Evolutionary conservation across 2,329 filamentous ascomycete genomes (phyloP), one percentile per base, ranked within the genome.

Genomic region (Clarireedia monteithiana): DNA sequence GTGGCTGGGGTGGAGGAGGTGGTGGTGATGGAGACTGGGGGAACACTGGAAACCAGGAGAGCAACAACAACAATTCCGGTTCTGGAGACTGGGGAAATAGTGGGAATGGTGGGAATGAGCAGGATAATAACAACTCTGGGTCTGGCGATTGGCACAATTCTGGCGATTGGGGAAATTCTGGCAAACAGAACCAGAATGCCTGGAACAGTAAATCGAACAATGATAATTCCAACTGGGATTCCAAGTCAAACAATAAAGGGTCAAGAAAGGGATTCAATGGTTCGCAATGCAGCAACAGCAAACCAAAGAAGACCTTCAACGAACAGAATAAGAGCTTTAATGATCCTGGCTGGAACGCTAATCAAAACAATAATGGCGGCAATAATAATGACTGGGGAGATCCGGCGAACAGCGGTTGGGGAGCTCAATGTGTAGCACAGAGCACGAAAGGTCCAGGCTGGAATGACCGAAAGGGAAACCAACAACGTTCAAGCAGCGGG

Each of bases 191-290:
- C 42, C 20, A 47, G 10, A 40, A 42, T 2, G 30, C 30, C 30
- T 34, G 10, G 9, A 34, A 34, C 30, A 34, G 30, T 34, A 27
- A 7, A 20, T 46, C 46, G 12, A 42, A 45, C 27, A 20, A 53
- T 26, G 51, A 48, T 12, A 57, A 53, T 46, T 53, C 48, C 23
- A 26, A 30, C 15, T 49, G 58, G 39, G 46, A 49, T 5, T 42
- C 39, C 7, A 48, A 38, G 46, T 23, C 48, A 10, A 50, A 40
- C 15, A 50, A 50, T 34, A 48, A 57, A 27, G 17, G 24, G 14
- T 3, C 15, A 5, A 14, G 39, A 14, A 42, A 42, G 39, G 15
- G 9, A n/a, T 17, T 20, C 15, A 42, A 20, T 14, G 6, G 39
- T 20, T 30, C 44, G 24, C 36, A 34, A 4, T 9, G 10, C 30